Evolutionary conservation across 805 yeast genomes (phyloP).

Genomic region (Trichomonascus vanleenenianus): DNA sequence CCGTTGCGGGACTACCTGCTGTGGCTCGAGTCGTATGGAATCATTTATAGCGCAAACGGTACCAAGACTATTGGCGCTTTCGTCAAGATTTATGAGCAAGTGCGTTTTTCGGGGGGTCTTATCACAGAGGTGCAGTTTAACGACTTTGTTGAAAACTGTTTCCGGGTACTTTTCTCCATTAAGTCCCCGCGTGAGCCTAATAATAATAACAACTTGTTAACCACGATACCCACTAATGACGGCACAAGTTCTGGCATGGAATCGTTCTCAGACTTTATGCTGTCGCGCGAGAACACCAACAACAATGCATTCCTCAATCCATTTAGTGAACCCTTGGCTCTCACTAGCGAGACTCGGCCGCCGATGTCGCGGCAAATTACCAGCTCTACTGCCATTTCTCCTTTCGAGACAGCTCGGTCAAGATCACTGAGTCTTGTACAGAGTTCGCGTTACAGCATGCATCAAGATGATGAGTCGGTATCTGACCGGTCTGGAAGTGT

Average conservation of each 20-base stretch:
- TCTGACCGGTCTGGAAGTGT: constrained; percentile 1
- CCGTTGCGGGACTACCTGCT: constrained; percentile 40
- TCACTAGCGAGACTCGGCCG: not conserved
- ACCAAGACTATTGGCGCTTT: constrained; percentile 26
- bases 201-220: no score
- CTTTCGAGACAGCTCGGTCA: not conserved
- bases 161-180: constrained; percentile 14
- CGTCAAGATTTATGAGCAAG: constrained; percentile 52
- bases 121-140: constrained; percentile 53
- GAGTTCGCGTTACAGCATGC: not conserved
- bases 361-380: not conserved
- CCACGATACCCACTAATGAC: not conserved
- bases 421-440: not conserved
- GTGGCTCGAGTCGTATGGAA: constrained; percentile 29
- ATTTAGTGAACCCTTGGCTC: not conserved
- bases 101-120: constrained; percentile 57
- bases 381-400: not conserved
- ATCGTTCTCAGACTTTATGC: not conserved
- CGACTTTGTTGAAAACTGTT: constrained; percentile 42
- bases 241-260: constrained; percentile 1
- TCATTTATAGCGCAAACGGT: constrained; percentile 14
- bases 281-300: not conserved
- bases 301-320: constrained; percentile 2
- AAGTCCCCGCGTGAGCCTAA: constrained; percentile 6
- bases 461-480: not conserved